Evolutionary conservation across 192 early-diverging fungal genomes (phyloP).

Genomic region (Dissophora ornata): DNA sequence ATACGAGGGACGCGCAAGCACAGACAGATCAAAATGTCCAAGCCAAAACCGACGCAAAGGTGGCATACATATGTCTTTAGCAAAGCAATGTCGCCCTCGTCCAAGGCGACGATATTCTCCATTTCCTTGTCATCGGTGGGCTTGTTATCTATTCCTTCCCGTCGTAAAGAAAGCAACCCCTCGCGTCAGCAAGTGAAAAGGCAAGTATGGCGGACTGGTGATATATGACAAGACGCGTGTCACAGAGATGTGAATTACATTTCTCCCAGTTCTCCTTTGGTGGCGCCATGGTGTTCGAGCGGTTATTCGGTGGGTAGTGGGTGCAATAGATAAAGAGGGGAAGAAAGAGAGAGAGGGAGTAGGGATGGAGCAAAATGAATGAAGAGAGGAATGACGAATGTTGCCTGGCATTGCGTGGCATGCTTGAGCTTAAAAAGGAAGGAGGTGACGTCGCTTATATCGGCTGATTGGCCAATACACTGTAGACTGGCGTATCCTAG

Average conservation of each 20-base stretch:
- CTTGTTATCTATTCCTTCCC: slow-evolving; percentile 80
- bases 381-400: not conserved
- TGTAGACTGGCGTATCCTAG: too few species aligned
- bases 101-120: slow-evolving; percentile 91
- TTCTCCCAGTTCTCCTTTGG: slow-evolving; percentile 98
- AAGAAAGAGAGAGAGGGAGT: not conserved
- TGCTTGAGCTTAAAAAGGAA: not conserved
- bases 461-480: too few species aligned
- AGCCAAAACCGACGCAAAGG: too few species aligned
- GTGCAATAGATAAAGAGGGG: too few species aligned
- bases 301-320: not conserved
- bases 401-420: not conserved
- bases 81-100: slow-evolving; percentile 92
- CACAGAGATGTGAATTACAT: slow-evolving; percentile 86
- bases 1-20: not conserved
- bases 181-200: too few species aligned
- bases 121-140: slow-evolving; percentile 79
- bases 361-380: not conserved
- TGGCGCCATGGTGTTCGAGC: slow-evolving; percentile 65
- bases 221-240: too few species aligned
- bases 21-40: not conserved
- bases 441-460: not conserved
- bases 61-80: slow-evolving; percentile 89
- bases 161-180: too few species aligned
- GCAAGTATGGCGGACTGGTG: too few species aligned